Evolutionary conservation across 306 rosid species (phyloP), one percentile per base, ranked within the genome.

Genomic region (Pachyrhizus erosus): DNA sequence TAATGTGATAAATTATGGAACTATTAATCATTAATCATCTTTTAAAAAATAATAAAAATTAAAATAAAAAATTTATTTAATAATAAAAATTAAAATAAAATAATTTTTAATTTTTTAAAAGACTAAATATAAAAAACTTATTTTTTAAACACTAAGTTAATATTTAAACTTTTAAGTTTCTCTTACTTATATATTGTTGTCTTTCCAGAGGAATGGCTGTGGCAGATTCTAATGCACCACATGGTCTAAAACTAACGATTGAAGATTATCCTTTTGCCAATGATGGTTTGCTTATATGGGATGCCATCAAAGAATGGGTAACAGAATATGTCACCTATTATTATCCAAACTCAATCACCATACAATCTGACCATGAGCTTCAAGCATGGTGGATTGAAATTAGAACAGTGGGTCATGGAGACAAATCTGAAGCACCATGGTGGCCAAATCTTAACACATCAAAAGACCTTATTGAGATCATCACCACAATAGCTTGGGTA

Each of bases 341-440:
- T 65, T 81, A 85, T 31, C 88, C 85, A 11, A 48, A n/a, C 46
- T 52, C 77, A 11, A 71, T 43, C 21, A n/a, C 20, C 42, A 48
- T 85, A 6, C 42, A 62, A 43, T 62, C 80, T 29, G 78, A 85
- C 43, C 26, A 70, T 12, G 88, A 85, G 83, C 80, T 85, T 75
- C 88, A 85, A 65, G 27, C 80, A 51, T 85, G 88, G 86, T 85
- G 88, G 88, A 85, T 20, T 20, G 86, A 85, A 21, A 82, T 81
- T 3, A 24, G 18, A 31, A 77, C 64, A 10, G 65, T 70, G n/a
- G 88, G 88, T 17, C 88, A 81, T 81, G 88, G 76, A 34, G 88
- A 85, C 85, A 85, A 85, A 31, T 76, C 76, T 5, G 18, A 81
- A 11, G 80, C 48, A 18, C 83, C 85, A 61, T 60, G 88, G 85